Base-by-base conservation (phyloP, 2,329 filamentous ascomycete genomes). In the Trichoderma harzianum region DNA sequence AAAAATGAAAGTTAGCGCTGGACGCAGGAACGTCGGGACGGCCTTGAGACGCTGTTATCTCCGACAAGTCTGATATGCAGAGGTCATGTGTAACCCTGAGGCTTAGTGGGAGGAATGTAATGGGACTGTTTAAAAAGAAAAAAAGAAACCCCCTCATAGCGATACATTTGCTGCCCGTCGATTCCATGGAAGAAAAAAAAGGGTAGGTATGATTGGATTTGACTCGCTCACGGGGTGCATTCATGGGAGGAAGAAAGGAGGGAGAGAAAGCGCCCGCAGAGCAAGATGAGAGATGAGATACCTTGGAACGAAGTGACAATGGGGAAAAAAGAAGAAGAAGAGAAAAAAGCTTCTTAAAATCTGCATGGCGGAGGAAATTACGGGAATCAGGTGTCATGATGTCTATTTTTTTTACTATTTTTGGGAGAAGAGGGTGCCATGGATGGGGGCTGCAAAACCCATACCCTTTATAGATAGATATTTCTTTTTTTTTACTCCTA, bases 381-480 rank as follows among this genome's bases (percentile, higher is more conserved):
- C 16, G 57, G 66, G 57, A 53, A 47, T 14, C n/a, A 53, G 66
- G 66, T 69, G 57, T 69, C 66, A 53, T 69, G 53, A 60, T 36
- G 28, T 32, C 6, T 36, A 24, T 58, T 43, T 24, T 32, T 43
- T 43, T 43, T 36, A 36, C 34, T n/a, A n/a, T 5, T 39, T 43
- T 18, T 18, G 39, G 16, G 16, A 34, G 28, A 51, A 21, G n/a
- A 36, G 11, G 24, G 64, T 32, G 51, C 64, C 53, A 64, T 64
- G 61, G 61, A 64, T 67, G 28, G 39, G 57, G 24, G 57, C 39
- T 62, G 14, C 57, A 69, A 67, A 51, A 24, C 63, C 57, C 66
- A 62, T 51, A 53, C 62, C 66, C 26, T 69, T 69, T 69, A 69
- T 69, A 69, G 66, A 69, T 69, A 69, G 66, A 69, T 47, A 36